Evolutionary conservation across 768 basidiomycete species (phyloP).

Genomic region (Serendipita vermifera): DNA sequence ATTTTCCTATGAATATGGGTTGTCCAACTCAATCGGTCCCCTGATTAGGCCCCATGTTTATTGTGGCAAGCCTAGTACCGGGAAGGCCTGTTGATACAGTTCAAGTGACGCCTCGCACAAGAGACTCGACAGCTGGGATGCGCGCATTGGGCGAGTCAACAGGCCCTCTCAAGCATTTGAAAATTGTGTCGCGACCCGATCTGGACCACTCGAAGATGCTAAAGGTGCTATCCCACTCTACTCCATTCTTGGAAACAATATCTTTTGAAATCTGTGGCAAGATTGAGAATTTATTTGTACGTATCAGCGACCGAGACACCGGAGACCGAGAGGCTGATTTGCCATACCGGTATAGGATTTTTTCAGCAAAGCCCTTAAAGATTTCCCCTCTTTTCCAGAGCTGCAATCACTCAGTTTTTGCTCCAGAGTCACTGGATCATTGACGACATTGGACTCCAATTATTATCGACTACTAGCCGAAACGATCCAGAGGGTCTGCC

Average conservation of each 20-base stretch:
- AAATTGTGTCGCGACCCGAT: constrained; percentile 5
- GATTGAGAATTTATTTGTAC: not conserved
- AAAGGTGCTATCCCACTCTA: not conserved
- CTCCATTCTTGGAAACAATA: not conserved
- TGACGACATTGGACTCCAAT: not conserved
- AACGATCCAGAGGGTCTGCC: not conserved
- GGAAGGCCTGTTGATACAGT: not conserved
- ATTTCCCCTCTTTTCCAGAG: not conserved
- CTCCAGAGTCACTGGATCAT: not conserved
- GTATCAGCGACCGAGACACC: too few relatives aligned
- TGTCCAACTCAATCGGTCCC: too few relatives aligned
- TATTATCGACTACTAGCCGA: constrained; percentile 3
- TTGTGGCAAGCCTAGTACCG: not conserved
- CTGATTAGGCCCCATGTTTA: constrained; percentile 5
- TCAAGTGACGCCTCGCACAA: not conserved
- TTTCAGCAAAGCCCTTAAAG: not conserved
- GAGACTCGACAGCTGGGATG: constrained; percentile 6
- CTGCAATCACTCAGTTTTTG: constrained; percentile 3
- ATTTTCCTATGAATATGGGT: too few relatives aligned
- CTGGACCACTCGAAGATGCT: not conserved
- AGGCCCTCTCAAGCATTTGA: not conserved
- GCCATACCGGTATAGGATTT: not conserved
- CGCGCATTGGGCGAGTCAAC: constrained; percentile 2
- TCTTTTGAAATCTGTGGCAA: constrained; percentile 7
- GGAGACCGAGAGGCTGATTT: too few relatives aligned